These are phyloP conservation scores for Scheffersomyces segobiensis DNA, from an alignment of 1,139 yeast species.

Conservation along the genomic window DNA sequence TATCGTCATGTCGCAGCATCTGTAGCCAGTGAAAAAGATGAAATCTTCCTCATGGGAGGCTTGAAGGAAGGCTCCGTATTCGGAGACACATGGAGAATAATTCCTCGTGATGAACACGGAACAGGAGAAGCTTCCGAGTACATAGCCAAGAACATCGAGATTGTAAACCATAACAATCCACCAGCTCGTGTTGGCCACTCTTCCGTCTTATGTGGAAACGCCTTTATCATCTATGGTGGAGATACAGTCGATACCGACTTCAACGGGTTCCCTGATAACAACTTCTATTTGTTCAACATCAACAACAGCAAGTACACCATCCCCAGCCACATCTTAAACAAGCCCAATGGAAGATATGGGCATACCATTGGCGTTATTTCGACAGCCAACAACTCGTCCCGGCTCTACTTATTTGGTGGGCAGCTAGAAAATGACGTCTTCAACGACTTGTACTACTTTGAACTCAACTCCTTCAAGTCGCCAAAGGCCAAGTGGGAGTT, in stretches of 20 bases:
- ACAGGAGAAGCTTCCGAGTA: constrained; percentile 32
- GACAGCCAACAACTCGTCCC: constrained; percentile 64
- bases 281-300: constrained; percentile 84
- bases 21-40: constrained; percentile 75
- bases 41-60: constrained; percentile 91
- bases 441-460: constrained; percentile 84
- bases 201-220: constrained; percentile 88
- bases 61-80: constrained; percentile 88
- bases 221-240: constrained; percentile 94
- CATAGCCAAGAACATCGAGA: constrained; percentile 64
- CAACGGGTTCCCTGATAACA: constrained; percentile 82
- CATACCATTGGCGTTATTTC: constrained; percentile 71
- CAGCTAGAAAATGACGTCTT: constrained; percentile 87
- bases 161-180: constrained; percentile 58
- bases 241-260: constrained; percentile 87
- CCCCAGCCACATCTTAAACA: constrained; percentile 76
- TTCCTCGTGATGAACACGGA: constrained; percentile 40
- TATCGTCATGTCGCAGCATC: constrained; percentile 89
- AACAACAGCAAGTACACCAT: constrained; percentile 89
- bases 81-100: constrained; percentile 89
- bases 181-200: constrained; percentile 98
- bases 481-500: constrained; percentile 84
- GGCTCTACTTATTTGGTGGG: constrained; percentile 90
- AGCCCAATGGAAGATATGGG: constrained; percentile 93
- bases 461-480: constrained; percentile 82